A percentile compares a stretch with the other conserved stretches of the same genome.
phyloP scores from a whole-genome alignment of 176 grass and related monocot genomes.

The Cenchrus americanus region DNA sequence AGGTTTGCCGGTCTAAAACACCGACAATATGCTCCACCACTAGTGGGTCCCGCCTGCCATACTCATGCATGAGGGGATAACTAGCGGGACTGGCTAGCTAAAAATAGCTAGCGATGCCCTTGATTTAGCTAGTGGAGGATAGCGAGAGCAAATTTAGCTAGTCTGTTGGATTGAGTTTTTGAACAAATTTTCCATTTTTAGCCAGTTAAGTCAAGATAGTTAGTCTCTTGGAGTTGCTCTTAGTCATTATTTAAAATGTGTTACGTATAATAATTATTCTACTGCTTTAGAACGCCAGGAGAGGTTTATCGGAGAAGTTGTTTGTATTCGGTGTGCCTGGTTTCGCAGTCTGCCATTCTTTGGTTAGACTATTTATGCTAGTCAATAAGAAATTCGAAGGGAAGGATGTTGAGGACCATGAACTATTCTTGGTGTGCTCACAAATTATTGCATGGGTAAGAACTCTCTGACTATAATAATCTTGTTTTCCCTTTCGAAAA shows the following conservation, averaged over 20 bases:
- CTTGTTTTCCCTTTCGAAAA: constrained; percentile 1
- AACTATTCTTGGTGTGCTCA: constrained; percentile 57
- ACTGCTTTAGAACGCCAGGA: constrained; percentile 45
- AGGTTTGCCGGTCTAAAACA: too few species aligned
- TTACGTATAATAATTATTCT: constrained; percentile 21
- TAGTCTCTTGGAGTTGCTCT: too few species aligned
- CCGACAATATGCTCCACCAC: too few species aligned
- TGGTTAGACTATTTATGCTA: constrained; percentile 51
- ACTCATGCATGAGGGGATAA: too few species aligned
- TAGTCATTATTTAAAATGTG: background rate
- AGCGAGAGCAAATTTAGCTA: too few species aligned
- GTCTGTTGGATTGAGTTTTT: too few species aligned
- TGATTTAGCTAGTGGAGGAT: too few species aligned
- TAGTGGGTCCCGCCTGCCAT: too few species aligned
- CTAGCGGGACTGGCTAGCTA: too few species aligned
- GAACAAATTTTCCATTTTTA: too few species aligned
- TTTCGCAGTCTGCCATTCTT: constrained; percentile 64
- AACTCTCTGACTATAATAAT: constrained; percentile 8
- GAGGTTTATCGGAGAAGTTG: constrained; percentile 48
- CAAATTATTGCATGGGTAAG: constrained; percentile 85
- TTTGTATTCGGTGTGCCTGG: constrained; percentile 62
- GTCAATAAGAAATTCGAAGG: constrained; percentile 48
- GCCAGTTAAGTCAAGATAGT: too few species aligned
- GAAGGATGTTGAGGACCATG: constrained; percentile 46
- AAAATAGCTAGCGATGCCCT: too few species aligned